phyloP scores from a whole-genome alignment of 1,139 yeast genomes.

The Candida sojae region DNA sequence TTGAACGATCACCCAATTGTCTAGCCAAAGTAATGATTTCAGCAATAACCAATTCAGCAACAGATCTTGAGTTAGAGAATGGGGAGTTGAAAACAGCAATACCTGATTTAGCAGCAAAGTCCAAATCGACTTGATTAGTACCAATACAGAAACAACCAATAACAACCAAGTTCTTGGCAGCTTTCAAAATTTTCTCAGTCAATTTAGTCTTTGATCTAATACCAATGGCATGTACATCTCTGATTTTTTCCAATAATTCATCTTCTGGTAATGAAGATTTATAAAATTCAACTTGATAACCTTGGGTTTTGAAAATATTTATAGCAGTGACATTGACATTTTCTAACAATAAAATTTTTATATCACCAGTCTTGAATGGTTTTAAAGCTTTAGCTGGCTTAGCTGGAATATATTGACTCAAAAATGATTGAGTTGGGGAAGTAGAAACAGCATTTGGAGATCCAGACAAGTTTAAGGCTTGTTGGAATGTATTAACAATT shows the following conservation, averaged over 20 bases:
- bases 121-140: conserved; percentile 95
- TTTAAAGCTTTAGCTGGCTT: conserved; percentile 71
- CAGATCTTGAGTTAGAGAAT: conserved; percentile 97
- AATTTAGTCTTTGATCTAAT: conserved; percentile 95
- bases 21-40: conserved; percentile 93
- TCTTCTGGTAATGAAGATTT: conserved; percentile 90
- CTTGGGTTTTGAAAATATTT: conserved; percentile 80
- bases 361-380: conserved; percentile 90
- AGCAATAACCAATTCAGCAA: conserved; percentile 96
- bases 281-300: conserved; percentile 95
- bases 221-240: conserved; percentile 94
- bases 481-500: conserved; percentile 61
- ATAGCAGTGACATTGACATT: conserved; percentile 93
- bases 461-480: conserved; percentile 51
- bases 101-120: conserved; percentile 89
- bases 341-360: conserved; percentile 86
- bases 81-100: conserved; percentile 98
- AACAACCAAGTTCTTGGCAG: conserved; percentile 86
- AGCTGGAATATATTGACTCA: conserved; percentile 44
- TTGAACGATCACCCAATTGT: conserved; percentile 95
- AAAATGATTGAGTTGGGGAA: conserved; percentile 61
- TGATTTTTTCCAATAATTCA: conserved; percentile 90
- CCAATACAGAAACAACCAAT: conserved; percentile 99
- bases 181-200: conserved; percentile 73
- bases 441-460: conserved; percentile 70